A percentile compares a stretch with the other conserved stretches of the same genome.
Conservation (phyloP, 2,329 filamentous ascomycete species). For the Myriosclerotinia scirpicola region DNA sequence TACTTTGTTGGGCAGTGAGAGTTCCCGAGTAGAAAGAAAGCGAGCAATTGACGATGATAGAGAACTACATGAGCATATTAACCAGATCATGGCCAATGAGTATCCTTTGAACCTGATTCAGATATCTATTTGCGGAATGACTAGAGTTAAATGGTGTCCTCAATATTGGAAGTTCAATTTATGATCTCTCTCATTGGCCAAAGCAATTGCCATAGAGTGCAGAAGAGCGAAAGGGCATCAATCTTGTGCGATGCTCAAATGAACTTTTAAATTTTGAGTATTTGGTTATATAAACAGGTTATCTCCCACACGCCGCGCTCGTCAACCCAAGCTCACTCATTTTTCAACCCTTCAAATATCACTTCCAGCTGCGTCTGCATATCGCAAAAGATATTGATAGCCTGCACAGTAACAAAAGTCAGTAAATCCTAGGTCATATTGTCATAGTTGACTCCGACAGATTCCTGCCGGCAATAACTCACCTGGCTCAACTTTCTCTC, state of each 20-base stretch:
- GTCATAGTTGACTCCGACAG: too few species aligned
- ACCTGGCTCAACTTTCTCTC: constrained; percentile 52
- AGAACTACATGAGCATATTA: not conserved
- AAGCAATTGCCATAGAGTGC: not conserved
- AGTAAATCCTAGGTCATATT: not conserved
- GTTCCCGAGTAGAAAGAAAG: not conserved
- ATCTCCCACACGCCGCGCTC: not conserved
- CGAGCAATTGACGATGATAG: not conserved
- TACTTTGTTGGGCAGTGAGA: not conserved
- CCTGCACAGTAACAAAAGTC: constrained; percentile 40
- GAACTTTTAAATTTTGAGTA: not conserved
- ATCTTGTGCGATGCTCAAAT: not conserved
- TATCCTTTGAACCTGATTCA: not conserved
- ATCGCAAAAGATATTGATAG: constrained; percentile 58
- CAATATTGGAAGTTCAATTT: not conserved
- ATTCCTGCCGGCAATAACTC: constrained; percentile 24
- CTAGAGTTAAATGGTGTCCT: not conserved
- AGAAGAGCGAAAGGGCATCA: not conserved
- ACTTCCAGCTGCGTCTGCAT: constrained; percentile 54
- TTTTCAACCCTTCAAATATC: constrained; percentile 18
- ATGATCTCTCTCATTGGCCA: not conserved
- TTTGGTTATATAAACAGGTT: not conserved
- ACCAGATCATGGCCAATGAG: not conserved
- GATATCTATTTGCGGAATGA: not conserved
- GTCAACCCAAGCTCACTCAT: not conserved